Conservation (phyloP, 164 flowering plant genomes). For the Cinnamomum micranthum region DNA sequence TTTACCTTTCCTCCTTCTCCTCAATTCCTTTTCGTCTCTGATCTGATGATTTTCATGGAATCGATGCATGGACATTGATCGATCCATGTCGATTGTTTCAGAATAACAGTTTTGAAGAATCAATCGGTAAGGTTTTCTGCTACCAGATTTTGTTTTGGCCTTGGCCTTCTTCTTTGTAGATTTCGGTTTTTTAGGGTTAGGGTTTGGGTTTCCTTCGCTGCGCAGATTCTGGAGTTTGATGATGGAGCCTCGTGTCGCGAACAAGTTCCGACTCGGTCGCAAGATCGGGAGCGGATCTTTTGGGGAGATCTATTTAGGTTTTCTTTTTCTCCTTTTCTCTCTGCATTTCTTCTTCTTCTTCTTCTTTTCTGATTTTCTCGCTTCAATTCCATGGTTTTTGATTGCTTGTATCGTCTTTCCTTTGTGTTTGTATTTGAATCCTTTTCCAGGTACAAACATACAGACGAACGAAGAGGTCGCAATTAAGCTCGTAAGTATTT, state of each 20-base stretch:
- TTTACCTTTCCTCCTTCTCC: not conserved
- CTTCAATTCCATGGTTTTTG: not conserved
- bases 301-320: constrained; percentile 91
- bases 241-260: constrained; percentile 94
- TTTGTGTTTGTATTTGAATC: constrained; percentile 2
- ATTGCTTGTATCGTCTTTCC: not conserved
- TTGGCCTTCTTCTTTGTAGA: not conserved
- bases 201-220: constrained; percentile 1
- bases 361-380: not conserved
- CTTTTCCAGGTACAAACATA: constrained; percentile 61
- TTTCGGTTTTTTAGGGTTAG: not conserved
- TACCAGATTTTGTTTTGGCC: not conserved
- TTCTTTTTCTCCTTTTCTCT: constrained; percentile 9
- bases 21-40: not conserved
- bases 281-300: constrained; percentile 94
- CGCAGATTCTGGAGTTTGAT: not conserved
- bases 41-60: not conserved
- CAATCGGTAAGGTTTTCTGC: not conserved
- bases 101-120: not conserved
- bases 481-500: constrained; percentile 73
- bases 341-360: not conserved
- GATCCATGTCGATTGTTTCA: not conserved
- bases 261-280: constrained; percentile 78
- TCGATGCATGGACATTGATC: not conserved
- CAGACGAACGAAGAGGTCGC: constrained; percentile 92